Evolutionary conservation across 805 yeast species (phyloP).

Genomic region (Myxozyma sirexii): DNA sequence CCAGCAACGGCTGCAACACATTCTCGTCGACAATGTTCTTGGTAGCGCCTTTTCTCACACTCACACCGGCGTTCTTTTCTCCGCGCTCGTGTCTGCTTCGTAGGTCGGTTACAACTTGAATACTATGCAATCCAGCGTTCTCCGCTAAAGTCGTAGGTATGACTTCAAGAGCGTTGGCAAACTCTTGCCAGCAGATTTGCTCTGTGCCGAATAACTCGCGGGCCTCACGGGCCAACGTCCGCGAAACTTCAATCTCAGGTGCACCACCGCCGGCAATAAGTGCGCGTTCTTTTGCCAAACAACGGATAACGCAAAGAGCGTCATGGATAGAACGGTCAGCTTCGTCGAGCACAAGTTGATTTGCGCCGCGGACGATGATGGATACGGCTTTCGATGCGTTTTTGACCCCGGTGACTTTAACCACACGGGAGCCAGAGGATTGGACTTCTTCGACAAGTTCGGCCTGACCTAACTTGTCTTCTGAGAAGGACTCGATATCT

Average conservation of each 20-base stretch:
- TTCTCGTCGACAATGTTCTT: conserved; percentile 90
- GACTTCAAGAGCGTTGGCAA: conserved; percentile 87
- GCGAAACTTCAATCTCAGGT: conserved; percentile 88
- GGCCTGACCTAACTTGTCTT: conserved; percentile 88
- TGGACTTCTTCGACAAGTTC: conserved; percentile 91
- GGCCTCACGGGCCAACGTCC: conserved; percentile 71
- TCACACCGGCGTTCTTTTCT: conserved; percentile 90
- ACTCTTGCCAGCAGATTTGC: conserved; percentile 88
- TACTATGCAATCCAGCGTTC: conserved; percentile 90
- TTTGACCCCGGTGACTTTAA: conserved; percentile 82
- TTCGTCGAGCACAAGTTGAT: conserved; percentile 86
- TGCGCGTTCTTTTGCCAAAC: conserved; percentile 84
- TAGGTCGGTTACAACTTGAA: conserved; percentile 87
- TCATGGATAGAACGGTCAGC: conserved; percentile 97
- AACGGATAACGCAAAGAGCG: conserved; percentile 90
- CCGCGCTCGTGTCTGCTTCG: conserved; percentile 91
- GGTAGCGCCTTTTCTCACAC: conserved; percentile 91
- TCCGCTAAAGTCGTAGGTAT: conserved; percentile 94
- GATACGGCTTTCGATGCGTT: conserved; percentile 69
- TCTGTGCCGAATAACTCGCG: conserved; percentile 78
- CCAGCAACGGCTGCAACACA: conserved; percentile 94
- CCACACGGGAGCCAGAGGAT: conserved; percentile 85
- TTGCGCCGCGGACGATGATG: conserved; percentile 93
- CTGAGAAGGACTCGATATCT: conserved; percentile 89
- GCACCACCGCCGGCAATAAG: conserved; percentile 99